phyloP scores from a whole-genome alignment of 129 eudicot genomes.

The Sambucus nigra region DNA sequence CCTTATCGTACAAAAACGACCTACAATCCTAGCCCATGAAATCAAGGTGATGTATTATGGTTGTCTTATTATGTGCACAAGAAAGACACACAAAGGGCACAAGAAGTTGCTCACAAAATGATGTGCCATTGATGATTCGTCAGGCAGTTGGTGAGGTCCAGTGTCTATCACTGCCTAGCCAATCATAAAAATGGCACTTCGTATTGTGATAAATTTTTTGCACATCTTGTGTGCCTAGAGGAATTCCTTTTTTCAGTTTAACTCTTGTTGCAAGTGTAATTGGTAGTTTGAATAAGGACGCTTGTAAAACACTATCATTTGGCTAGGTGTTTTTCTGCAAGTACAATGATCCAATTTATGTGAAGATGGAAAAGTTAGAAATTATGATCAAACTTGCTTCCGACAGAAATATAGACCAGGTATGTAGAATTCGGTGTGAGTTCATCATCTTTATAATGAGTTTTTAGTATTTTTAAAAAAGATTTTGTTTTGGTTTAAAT shows the following conservation, averaged over 20 bases:
- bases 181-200: too few relatives aligned
- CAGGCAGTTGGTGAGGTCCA: too few relatives aligned
- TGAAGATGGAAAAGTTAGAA: slow-evolving; percentile 98
- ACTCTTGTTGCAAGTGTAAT: slow-evolving; percentile 2
- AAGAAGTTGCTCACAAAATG: too few relatives aligned
- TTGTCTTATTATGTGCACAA: background rate
- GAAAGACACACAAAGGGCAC: too few relatives aligned
- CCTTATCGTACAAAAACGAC: slow-evolving; percentile 92
- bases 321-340: slow-evolving; percentile 97
- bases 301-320: slow-evolving; percentile 11
- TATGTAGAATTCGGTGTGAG: slow-evolving; percentile 16
- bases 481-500: background rate
- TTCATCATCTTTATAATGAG: background rate
- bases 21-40: slow-evolving; percentile 99
- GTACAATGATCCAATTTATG: slow-evolving; percentile 97
- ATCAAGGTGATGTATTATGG: slow-evolving; percentile 54
- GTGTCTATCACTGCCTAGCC: too few relatives aligned
- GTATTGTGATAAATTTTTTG: too few relatives aligned
- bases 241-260: background rate
- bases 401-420: slow-evolving; percentile 96
- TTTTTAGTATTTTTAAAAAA: background rate
- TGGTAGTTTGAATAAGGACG: slow-evolving; percentile 1
- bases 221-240: background rate
- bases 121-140: too few relatives aligned
- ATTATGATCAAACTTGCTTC: slow-evolving; percentile 99